Percentiles rank a stretch among this genome's conserved stretches.
These are phyloP conservation scores for Leptosphaerulina australis DNA, from an alignment of 2,329 filamentous ascomycete species.

Conservation along the genomic window DNA sequence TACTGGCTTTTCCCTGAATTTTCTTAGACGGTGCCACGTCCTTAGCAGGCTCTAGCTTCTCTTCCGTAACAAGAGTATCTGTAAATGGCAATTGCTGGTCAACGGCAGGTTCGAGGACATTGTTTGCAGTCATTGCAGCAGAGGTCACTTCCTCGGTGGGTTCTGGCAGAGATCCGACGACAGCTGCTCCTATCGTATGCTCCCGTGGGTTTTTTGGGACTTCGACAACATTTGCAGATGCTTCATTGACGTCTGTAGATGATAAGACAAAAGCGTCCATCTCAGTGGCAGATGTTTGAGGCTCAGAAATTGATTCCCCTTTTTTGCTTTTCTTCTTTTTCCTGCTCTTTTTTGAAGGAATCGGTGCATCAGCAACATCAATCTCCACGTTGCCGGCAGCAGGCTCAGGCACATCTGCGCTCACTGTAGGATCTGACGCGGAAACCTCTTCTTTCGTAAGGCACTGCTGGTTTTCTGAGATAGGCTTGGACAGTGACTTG, in stretches of 20 bases:
- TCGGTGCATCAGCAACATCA: neutral
- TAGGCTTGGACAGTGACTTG: neutral
- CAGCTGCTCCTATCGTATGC: neutral
- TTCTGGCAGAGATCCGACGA: neutral
- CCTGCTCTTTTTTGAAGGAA: constrained; percentile 35
- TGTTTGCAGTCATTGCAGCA: neutral
- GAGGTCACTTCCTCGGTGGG: neutral
- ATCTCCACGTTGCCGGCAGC: too few relatives aligned
- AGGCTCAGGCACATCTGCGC: neutral
- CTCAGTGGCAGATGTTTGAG: constrained; percentile 22
- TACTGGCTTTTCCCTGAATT: constrained; percentile 32
- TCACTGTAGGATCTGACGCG: neutral
- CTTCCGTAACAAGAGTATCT: neutral
- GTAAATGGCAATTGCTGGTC: neutral
- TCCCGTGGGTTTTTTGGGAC: constrained; percentile 3
- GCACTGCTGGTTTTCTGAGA: neutral
- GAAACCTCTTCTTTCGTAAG: neutral
- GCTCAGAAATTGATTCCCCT: constrained; percentile 24
- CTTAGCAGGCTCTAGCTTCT: constrained; percentile 5
- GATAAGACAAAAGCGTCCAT: constrained; percentile 2
- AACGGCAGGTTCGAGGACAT: neutral
- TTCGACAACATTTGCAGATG: neutral
- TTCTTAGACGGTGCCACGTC: constrained; percentile 23
- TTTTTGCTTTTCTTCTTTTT: constrained; percentile 40
- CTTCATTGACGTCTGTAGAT: neutral